Conservation (phyloP, 495 filamentous ascomycete species). For the Glonium stellatum region DNA sequence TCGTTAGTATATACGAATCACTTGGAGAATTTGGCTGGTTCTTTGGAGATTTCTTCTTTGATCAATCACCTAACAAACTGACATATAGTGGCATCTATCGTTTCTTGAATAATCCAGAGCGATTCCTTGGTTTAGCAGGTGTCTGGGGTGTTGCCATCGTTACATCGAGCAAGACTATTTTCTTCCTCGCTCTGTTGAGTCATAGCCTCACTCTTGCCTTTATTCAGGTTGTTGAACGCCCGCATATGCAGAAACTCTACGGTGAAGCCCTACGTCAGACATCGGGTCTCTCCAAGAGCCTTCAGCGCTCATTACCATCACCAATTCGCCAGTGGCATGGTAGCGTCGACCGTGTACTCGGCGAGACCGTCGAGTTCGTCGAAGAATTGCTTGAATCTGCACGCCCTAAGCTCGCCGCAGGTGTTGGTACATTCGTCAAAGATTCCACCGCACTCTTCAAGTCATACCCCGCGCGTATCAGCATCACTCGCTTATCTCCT, state of each 20-base stretch:
- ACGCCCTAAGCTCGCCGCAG: constrained; percentile 77
- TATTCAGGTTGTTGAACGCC: constrained; percentile 88
- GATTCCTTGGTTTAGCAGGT: constrained; percentile 88
- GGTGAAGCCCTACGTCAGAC: constrained; percentile 74
- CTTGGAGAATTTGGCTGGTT: constrained; percentile 99
- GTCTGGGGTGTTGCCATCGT: constrained; percentile 93
- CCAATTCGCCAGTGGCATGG: constrained; percentile 68
- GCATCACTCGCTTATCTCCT: constrained; percentile 70
- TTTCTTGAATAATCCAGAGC: constrained; percentile 94
- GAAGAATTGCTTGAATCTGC: constrained; percentile 86
- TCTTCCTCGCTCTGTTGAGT: constrained; percentile 74
- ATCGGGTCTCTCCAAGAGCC: constrained; percentile 83
- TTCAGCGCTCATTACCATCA: constrained; percentile 82
- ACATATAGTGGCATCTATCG: constrained; percentile 97
- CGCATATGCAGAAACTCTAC: constrained; percentile 98
- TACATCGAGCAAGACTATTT: constrained; percentile 75
- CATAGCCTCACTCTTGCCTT: constrained; percentile 80
- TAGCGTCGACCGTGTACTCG: constrained; percentile 79
- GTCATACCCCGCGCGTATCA: constrained; percentile 81
- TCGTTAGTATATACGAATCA: constrained; percentile 88
- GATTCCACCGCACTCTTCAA: constrained; percentile 86
- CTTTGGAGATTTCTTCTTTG: constrained; percentile 97
- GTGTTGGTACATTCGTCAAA: constrained; percentile 77
- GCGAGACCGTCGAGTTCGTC: constrained; percentile 75
- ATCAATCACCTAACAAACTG: constrained; percentile 63